Evolutionary conservation across 2,329 filamentous ascomycete species (phyloP).

Genomic region (Lasiodiplodia sp.): DNA sequence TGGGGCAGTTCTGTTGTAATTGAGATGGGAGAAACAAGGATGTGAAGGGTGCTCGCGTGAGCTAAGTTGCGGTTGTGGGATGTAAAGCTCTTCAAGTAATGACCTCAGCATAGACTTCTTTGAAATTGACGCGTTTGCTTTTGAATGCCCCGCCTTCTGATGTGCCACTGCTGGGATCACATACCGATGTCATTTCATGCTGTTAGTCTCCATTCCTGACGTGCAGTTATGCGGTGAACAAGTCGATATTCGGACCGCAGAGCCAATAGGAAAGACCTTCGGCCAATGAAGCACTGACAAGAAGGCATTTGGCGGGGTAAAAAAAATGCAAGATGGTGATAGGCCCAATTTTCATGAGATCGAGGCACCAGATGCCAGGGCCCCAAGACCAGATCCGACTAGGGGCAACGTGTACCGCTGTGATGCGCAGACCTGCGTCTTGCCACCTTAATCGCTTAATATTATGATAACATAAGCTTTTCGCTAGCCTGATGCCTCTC

Average conservation of each 20-base stretch:
- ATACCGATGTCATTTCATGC: neutral
- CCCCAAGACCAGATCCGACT: neutral
- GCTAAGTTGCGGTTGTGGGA: neutral
- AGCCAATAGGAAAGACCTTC: neutral
- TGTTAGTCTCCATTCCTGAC: neutral
- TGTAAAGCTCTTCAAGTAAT: conserved; percentile 26
- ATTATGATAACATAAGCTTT: conserved; percentile 5
- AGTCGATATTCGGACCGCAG: neutral
- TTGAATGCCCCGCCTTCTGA: neutral
- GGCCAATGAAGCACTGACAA: conserved; percentile 18
- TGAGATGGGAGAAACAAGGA: conserved; percentile 19
- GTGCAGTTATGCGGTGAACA: neutral
- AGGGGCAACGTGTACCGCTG: conserved; percentile 1
- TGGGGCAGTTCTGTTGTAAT: conserved; percentile 17
- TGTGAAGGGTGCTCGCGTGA: neutral
- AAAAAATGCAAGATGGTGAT: neutral
- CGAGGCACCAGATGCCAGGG: conserved; percentile 6
- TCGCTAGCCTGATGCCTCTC: conserved; percentile 8
- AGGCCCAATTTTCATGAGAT: neutral
- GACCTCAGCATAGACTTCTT: conserved; percentile 21
- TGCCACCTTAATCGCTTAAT: neutral
- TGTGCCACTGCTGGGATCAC: neutral
- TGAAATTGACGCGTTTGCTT: conserved; percentile 17
- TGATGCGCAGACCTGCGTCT: neutral
- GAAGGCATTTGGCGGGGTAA: conserved; percentile 4